Percentiles rank a stretch among this genome's conserved stretches.
phyloP scores from a whole-genome alignment of 2,329 filamentous ascomycete species.

The Pseudogymnoascus sp. region DNA sequence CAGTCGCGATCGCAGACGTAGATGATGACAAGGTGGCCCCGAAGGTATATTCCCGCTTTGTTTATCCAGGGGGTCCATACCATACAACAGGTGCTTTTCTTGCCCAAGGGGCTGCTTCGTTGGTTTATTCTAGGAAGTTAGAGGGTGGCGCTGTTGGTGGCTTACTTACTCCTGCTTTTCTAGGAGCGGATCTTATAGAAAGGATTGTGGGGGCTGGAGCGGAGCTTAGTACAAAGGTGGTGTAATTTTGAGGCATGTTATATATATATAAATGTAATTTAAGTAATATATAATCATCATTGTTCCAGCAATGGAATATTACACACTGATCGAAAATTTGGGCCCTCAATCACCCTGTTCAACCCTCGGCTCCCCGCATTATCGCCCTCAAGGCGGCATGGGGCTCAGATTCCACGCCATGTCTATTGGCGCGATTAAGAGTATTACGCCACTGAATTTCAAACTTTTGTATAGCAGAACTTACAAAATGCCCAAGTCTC shows the following conservation, averaged over 20 bases:
- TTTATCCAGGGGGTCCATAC: slow-evolving; percentile 17
- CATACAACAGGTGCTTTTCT: slow-evolving; percentile 18
- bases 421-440: no score
- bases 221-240: slow-evolving; percentile 48
- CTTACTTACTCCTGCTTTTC: slow-evolving; percentile 61
- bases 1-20: slow-evolving; percentile 57
- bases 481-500: no score
- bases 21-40: slow-evolving; percentile 41
- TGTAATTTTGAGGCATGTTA: slow-evolving; percentile 22
- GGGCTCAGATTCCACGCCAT: no score
- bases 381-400: no score
- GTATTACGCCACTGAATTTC: no score
- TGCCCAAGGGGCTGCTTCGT: slow-evolving; percentile 18
- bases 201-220: slow-evolving; percentile 53
- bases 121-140: slow-evolving; percentile 16
- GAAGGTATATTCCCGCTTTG: slow-evolving; percentile 38
- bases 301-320: no score
- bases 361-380: no score
- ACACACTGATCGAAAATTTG: no score
- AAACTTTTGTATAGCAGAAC: no score
- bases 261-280: no score
- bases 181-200: slow-evolving; percentile 60
- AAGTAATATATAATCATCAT: no score
- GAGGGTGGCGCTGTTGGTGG: slow-evolving; percentile 47
- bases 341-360: no score